Evolutionary conservation across 148 eudicot genomes (phyloP).

Genomic region (Rhododendron griersonianum): DNA sequence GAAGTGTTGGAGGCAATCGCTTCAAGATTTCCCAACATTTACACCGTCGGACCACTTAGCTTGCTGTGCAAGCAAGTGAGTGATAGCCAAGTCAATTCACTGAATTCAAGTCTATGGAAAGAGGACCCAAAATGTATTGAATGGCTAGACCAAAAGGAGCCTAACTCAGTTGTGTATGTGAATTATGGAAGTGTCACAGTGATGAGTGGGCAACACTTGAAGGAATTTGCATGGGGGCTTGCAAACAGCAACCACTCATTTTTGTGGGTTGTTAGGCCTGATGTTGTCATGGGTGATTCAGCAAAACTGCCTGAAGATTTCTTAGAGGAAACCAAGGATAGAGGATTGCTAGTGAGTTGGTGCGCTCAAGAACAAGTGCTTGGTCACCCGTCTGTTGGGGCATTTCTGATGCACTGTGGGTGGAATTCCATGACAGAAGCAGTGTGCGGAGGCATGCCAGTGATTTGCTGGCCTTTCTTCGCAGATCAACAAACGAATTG

Average conservation of each 20-base stretch:
- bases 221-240: constrained; percentile 8
- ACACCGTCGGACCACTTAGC: not conserved
- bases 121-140: not conserved
- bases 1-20: not conserved
- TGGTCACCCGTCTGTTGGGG: not conserved
- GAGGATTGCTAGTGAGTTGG: constrained; percentile 7
- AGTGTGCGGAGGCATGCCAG: not conserved
- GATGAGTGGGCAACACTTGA: not conserved
- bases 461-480: constrained; percentile 8
- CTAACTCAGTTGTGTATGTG: not conserved
- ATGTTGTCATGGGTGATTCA: constrained; percentile 6
- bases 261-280: constrained; percentile 3
- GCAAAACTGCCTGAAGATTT: not conserved
- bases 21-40: not conserved
- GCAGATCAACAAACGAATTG: constrained; percentile 10
- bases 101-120: constrained; percentile 5
- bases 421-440: not conserved
- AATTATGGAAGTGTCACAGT: constrained; percentile 1
- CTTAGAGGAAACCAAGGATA: not conserved
- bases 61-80: not conserved
- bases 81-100: not conserved
- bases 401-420: not conserved
- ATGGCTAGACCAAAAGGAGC: not conserved
- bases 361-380: not conserved
- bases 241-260: not conserved